phyloP scores from a whole-genome alignment of 1,284 basidiomycete genomes.

The Microstroma glucosiphilum region DNA sequence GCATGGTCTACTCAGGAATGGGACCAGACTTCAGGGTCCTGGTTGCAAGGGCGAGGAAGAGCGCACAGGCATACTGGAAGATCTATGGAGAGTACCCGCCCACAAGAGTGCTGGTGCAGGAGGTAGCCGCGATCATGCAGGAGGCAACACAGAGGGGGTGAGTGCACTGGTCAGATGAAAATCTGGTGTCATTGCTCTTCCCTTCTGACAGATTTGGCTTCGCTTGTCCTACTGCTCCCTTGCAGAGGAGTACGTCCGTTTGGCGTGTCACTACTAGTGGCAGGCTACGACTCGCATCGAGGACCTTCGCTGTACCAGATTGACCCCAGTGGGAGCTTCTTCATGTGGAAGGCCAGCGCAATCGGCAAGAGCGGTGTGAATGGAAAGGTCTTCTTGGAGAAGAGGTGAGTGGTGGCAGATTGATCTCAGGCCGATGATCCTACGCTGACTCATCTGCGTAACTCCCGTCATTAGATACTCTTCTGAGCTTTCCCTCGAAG shows the following conservation, averaged over 20 bases:
- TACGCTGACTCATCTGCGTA: constrained; percentile 52
- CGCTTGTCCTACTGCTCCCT: not conserved
- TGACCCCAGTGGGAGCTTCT: constrained; percentile 87
- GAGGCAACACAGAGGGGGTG: constrained; percentile 97
- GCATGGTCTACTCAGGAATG: constrained; percentile 95
- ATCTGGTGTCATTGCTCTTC: no score
- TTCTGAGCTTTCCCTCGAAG: constrained; percentile 96
- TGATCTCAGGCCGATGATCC: no score
- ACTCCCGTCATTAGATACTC: constrained; percentile 61
- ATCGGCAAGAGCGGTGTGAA: constrained; percentile 99
- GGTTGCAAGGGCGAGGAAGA: constrained; percentile 88
- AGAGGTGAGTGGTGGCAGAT: constrained; percentile 51
- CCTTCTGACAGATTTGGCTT: not conserved
- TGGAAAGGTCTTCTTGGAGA: constrained; percentile 97
- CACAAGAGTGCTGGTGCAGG: constrained; percentile 89
- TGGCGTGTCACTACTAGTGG: constrained; percentile 91
- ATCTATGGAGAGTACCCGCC: constrained; percentile 99
- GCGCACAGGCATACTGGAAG: constrained; percentile 98
- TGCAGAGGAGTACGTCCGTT: constrained; percentile 91
- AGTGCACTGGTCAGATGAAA: constrained; percentile 39
- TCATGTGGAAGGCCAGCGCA: constrained; percentile 98
- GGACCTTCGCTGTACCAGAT: constrained; percentile 95
- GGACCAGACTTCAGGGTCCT: constrained; percentile 95
- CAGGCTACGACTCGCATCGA: constrained; percentile 86
- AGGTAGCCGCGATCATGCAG: constrained; percentile 97